Evolutionary conservation across 2,329 filamentous ascomycete genomes (phyloP).

Genomic region (Colletotrichum navitas): DNA sequence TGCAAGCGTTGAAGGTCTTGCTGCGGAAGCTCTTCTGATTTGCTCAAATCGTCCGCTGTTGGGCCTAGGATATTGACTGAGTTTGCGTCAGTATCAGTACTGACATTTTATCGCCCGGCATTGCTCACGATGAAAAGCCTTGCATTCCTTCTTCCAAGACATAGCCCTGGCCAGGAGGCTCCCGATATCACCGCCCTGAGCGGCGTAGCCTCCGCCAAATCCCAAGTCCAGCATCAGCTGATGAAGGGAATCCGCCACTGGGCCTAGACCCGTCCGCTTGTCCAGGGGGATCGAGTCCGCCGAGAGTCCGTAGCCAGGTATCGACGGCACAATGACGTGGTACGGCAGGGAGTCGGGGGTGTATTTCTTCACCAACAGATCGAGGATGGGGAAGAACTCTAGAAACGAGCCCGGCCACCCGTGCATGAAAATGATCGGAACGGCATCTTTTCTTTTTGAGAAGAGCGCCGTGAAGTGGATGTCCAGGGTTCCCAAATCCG

Average conservation of each 20-base stretch:
- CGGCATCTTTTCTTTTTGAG: slow-evolving; percentile 61
- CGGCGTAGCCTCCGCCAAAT: slow-evolving; percentile 63
- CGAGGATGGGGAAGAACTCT: slow-evolving; percentile 67
- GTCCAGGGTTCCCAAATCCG: slow-evolving; percentile 50
- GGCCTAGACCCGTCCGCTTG: slow-evolving; percentile 42
- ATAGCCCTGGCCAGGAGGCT: slow-evolving; percentile 58
- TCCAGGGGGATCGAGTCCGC: slow-evolving; percentile 60
- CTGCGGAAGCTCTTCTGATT: slow-evolving; percentile 1
- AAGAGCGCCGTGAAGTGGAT: slow-evolving; percentile 69
- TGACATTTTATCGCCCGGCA: rapidly evolving
- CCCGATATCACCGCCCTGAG: slow-evolving; percentile 70
- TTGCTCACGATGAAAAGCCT: slow-evolving; percentile 52
- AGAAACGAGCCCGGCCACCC: slow-evolving; percentile 68
- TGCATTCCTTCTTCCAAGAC: slow-evolving; percentile 59
- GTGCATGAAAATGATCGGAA: slow-evolving; percentile 65
- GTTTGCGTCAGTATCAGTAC: rapidly evolving
- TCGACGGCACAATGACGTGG: slow-evolving; percentile 67
- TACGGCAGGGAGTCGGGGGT: slow-evolving; percentile 64
- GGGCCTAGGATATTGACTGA: slow-evolving; percentile 30
- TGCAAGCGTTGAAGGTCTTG: slow-evolving; percentile 46
- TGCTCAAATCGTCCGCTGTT: neutral
- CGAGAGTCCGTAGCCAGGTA: slow-evolving; percentile 62
- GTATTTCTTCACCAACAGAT: slow-evolving; percentile 61
- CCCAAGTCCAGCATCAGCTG: slow-evolving; percentile 66
- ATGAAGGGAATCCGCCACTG: slow-evolving; percentile 59